A percentile compares a stretch with the other conserved stretches of the same genome.
Conservation (phyloP, 306 rosid species). For the Vicia faba region DNA sequence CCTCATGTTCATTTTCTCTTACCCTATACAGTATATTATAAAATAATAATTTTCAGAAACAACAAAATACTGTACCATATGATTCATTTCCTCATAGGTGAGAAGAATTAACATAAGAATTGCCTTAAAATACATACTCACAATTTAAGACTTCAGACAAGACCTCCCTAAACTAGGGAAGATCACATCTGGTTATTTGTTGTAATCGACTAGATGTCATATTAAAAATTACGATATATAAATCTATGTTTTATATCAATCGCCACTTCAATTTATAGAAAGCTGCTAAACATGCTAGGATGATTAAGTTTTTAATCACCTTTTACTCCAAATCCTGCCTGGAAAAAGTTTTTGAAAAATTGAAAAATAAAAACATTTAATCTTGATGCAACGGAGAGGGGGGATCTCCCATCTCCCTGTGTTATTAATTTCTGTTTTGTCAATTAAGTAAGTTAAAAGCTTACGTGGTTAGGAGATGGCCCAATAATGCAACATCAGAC, state of each 20-base stretch:
- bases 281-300: slow-evolving; percentile 4
- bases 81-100: slow-evolving; percentile 24
- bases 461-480: not conserved
- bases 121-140: not conserved
- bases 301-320: slow-evolving; percentile 15
- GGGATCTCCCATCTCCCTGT: not conserved
- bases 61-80: slow-evolving; percentile 12
- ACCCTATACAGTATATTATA: not conserved
- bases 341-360: slow-evolving; percentile 4
- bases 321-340: slow-evolving; percentile 23
- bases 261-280: slow-evolving; percentile 7
- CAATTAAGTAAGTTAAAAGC: no score
- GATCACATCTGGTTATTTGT: not conserved
- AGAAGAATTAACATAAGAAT: not conserved
- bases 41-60: not conserved
- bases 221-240: slow-evolving; percentile 5
- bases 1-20: slow-evolving; percentile 14
- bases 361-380: not conserved
- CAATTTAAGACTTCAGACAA: not conserved
- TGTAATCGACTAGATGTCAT: not conserved
- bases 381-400: no score
- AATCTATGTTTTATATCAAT: slow-evolving; percentile 19
- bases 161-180: not conserved
- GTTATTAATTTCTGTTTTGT: not conserved
- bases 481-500: not conserved